These are phyloP conservation scores for Blastomyces gilchristii DNA, from an alignment of 2,329 filamentous ascomycete species.

Conservation along the genomic window DNA sequence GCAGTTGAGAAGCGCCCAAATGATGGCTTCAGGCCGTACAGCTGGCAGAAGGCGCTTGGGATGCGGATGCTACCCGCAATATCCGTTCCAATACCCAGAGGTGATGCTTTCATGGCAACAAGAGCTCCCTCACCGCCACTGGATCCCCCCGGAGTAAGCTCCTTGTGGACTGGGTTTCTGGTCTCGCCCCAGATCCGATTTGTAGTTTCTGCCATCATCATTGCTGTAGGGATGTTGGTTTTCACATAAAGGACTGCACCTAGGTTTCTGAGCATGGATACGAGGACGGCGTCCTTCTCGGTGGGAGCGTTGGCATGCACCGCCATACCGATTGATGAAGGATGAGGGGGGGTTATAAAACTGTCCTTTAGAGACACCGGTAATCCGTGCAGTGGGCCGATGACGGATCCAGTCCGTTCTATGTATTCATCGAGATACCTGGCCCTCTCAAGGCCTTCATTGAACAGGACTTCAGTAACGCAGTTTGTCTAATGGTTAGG, in stretches of 20 bases:
- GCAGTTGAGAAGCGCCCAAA: constrained; percentile 31
- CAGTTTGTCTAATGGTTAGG: constrained; percentile 45
- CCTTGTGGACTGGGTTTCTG: constrained; percentile 28
- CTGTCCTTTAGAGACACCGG: constrained; percentile 36
- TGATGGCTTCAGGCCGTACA: constrained; percentile 34
- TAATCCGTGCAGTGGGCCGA: constrained; percentile 34
- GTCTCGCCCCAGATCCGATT: constrained; percentile 37
- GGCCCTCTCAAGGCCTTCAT: constrained; percentile 30
- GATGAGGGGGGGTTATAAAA: constrained; percentile 24
- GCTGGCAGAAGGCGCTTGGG: constrained; percentile 28
- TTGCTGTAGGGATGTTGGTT: constrained; percentile 31
- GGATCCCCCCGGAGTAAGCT: constrained; percentile 27
- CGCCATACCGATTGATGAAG: constrained; percentile 16
- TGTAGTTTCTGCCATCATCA: constrained; percentile 38
- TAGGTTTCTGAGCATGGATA: constrained; percentile 30
- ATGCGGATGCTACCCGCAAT: constrained; percentile 35
- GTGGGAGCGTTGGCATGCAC: constrained; percentile 17
- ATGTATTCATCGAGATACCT: constrained; percentile 25
- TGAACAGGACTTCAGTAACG: constrained; percentile 48
- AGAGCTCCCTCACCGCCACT: constrained; percentile 30
- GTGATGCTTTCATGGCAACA: constrained; percentile 24
- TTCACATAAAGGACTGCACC: constrained; percentile 37
- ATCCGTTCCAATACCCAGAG: constrained; percentile 31
- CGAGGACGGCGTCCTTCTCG: constrained; percentile 23
- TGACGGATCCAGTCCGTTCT: constrained; percentile 33